phyloP scores from a whole-genome alignment of 108 stramenopile genomes.

The Skeletonema tropicum region DNA sequence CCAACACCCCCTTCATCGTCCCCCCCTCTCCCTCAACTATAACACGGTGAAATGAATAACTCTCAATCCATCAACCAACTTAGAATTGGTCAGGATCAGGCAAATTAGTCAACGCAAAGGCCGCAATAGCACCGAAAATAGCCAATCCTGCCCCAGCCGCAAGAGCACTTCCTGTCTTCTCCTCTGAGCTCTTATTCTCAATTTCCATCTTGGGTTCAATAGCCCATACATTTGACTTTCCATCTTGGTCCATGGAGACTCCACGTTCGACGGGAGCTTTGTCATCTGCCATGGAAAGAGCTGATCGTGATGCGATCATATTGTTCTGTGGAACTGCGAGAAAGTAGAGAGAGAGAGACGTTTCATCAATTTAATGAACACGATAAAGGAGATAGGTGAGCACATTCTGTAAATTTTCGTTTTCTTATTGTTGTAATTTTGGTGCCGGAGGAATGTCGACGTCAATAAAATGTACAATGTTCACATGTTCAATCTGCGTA shows the following conservation, averaged over 20 bases:
- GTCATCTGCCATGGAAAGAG: slow-evolving; percentile 23
- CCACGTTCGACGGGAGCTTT: slow-evolving; percentile 67
- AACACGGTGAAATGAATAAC: not conserved
- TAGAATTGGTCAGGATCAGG: slow-evolving; percentile 91
- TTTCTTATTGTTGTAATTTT: not conserved
- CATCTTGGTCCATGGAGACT: slow-evolving; percentile 90
- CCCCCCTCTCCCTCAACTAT: not conserved
- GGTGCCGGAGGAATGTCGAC: not conserved
- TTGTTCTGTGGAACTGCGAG: slow-evolving; percentile 16
- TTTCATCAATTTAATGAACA: not conserved
- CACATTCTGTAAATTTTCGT: not conserved
- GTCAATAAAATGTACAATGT: not conserved
- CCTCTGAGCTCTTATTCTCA: slow-evolving; percentile 72
- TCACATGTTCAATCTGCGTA: not conserved
- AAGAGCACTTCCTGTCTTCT: slow-evolving; percentile 67
- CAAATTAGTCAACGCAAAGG: slow-evolving; percentile 76
- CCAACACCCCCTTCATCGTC: not conserved
- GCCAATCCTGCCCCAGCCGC: slow-evolving; percentile 77
- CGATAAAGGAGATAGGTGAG: not conserved
- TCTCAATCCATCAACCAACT: slow-evolving; percentile 6
- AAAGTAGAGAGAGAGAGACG: not conserved
- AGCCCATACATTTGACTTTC: slow-evolving; percentile 97
- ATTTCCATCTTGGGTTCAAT: slow-evolving; percentile 97
- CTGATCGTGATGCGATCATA: slow-evolving; percentile 3
- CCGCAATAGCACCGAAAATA: slow-evolving; percentile 76